These are phyloP conservation scores for Naganishia vaughanmartiniae DNA, from an alignment of 768 basidiomycete species.

Conservation along the genomic window DNA sequence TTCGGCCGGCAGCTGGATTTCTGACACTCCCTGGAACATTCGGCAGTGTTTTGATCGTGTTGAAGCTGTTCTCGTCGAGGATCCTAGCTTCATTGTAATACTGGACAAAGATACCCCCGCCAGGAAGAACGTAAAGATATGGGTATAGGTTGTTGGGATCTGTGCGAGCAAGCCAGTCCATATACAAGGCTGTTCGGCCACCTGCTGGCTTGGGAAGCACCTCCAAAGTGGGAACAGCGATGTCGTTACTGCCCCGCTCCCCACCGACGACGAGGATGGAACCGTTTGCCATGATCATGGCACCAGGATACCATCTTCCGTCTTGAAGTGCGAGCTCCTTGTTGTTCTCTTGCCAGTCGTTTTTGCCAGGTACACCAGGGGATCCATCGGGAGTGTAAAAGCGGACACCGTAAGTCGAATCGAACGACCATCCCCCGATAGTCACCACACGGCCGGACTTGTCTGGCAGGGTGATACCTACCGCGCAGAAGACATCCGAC, in stretches of 20 bases:
- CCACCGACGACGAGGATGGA: slow-evolving; percentile 72
- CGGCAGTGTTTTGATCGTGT: slow-evolving; percentile 55
- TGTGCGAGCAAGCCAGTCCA: slow-evolving; percentile 67
- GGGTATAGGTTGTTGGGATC: slow-evolving; percentile 80
- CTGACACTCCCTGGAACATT: slow-evolving; percentile 59
- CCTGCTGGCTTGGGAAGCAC: slow-evolving; percentile 67
- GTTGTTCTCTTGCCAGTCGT: slow-evolving; percentile 75
- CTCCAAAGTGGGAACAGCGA: slow-evolving; percentile 68
- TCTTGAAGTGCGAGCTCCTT: slow-evolving; percentile 38
- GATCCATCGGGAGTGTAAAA: slow-evolving; percentile 69
- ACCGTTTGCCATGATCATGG: slow-evolving; percentile 57
- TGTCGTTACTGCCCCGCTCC: slow-evolving; percentile 67
- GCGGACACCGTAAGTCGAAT: slow-evolving; percentile 70
- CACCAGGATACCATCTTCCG: slow-evolving; percentile 16
- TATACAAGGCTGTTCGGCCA: slow-evolving; percentile 61
- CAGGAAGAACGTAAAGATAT: slow-evolving; percentile 69
- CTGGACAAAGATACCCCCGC: slow-evolving; percentile 67
- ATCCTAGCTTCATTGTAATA: slow-evolving; percentile 81
- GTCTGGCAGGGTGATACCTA: slow-evolving; percentile 69
- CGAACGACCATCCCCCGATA: slow-evolving; percentile 60
- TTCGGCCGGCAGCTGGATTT: slow-evolving; percentile 35
- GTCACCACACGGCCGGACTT: slow-evolving; percentile 61
- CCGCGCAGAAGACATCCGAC: slow-evolving; percentile 77
- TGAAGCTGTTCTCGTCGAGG: slow-evolving; percentile 65
- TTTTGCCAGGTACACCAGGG: slow-evolving; percentile 68